Evolutionary conservation across 129 eudicot genomes (phyloP).

Genomic region (Heracleum sosnowskyi): DNA sequence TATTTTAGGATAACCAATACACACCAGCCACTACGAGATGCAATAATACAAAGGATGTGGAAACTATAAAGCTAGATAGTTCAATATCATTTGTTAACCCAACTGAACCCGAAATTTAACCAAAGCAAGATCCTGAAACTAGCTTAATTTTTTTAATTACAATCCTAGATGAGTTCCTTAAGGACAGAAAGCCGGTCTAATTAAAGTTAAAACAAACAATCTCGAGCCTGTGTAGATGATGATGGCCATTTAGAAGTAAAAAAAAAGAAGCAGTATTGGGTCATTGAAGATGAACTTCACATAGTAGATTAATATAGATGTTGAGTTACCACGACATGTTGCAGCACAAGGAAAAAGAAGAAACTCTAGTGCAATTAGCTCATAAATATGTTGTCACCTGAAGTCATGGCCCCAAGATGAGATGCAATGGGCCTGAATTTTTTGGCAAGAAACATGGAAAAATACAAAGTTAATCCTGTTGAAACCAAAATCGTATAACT

Average conservation of each 20-base stretch:
- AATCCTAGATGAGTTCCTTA: background rate
- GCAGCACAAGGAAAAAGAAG: background rate
- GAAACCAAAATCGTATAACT: slow-evolving; percentile 3
- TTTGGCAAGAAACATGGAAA: slow-evolving; percentile 12
- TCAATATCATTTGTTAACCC: background rate
- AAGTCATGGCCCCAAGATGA: slow-evolving; percentile 98
- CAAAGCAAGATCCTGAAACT: background rate
- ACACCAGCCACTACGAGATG: background rate
- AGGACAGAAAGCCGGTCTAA: background rate
- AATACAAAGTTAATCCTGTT: background rate
- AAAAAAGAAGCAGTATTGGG: background rate
- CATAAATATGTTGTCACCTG: slow-evolving; percentile 36
- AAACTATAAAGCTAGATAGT: background rate
- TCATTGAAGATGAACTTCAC: background rate
- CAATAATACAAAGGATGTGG: background rate
- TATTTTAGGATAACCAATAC: background rate
- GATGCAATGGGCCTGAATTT: slow-evolving; percentile 87
- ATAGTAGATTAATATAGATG: background rate
- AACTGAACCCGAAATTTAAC: background rate
- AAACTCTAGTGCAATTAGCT: background rate
- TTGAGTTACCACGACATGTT: background rate
- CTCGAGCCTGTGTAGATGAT: background rate
- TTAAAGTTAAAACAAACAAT: background rate
- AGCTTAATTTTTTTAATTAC: background rate
- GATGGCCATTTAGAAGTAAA: background rate